Evolutionary conservation across 2,329 filamentous ascomycete genomes (phyloP), one percentile per base, ranked within the genome.

Genomic region (Polychaeton citri): DNA sequence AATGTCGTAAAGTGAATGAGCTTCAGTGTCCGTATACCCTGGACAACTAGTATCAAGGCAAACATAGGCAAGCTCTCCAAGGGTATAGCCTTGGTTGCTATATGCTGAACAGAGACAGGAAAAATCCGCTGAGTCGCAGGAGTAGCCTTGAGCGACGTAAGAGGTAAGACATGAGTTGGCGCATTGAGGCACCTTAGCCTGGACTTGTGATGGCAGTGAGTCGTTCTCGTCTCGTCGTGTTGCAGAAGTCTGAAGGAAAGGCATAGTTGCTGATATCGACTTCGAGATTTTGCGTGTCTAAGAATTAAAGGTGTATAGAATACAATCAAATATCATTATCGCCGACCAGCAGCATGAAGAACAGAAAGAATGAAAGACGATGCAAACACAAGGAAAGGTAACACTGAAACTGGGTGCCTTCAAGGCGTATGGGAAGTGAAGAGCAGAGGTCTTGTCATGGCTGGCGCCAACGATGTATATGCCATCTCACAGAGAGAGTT

Each of bases 11-110:
- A 46, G 41, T 6, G 30, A 32, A 9, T 33, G 28, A 15, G 43
- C 33, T n/a, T 40, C 36, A 19, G 20, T 26, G 19, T 33, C 12
- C 6, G 30, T 20, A 33, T 33, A 16, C 5, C 10, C 5, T 17
- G 12, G n/a, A 26, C 42, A 46, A 15, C 37, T 19, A 21, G 33
- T 9, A 13, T 32, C 21, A 8, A 48, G 19, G 34, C 51, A 54
- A 19, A 48, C 32, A 33, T 51, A 42, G 1, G 49, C 53, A 5
- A 54, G 38, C 38, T 59, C 55, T 18, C 55, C 55, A 7, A 59
- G 39, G 2, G 53, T 52, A 34, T 43, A 51, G 9, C 52, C 53
- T 21, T 49, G 24, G 9, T 42, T 37, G 41, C 51, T 52, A 40
- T 57, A 57, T 19, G 43, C 26, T 16, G 44, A 46, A 40, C 54